Evolutionary conservation across 768 basidiomycete genomes (phyloP).

Genomic region (Leccinum rimulosum): DNA sequence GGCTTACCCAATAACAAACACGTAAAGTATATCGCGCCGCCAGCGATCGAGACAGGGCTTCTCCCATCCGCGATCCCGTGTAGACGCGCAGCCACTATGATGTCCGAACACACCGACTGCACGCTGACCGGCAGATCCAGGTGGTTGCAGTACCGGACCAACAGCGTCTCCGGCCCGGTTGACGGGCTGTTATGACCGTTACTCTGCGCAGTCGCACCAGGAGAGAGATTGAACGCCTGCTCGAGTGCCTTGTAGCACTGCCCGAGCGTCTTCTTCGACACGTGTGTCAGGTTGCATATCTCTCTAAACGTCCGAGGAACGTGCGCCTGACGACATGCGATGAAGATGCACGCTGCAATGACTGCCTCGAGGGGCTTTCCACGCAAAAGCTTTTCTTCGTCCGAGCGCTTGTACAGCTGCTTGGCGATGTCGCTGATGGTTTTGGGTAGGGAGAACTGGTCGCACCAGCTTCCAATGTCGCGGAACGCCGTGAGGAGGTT

Average conservation of each 20-base stretch:
- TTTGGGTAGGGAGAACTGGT: constrained; percentile 91
- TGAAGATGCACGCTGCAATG: constrained; percentile 97
- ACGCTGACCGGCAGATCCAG: constrained; percentile 81
- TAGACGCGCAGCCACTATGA: constrained; percentile 76
- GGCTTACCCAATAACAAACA: constrained; percentile 73
- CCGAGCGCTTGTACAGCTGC: constrained; percentile 94
- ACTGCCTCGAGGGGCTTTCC: constrained; percentile 92
- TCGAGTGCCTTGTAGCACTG: constrained; percentile 90
- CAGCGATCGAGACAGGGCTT: constrained; percentile 97
- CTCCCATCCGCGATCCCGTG: constrained; percentile 91
- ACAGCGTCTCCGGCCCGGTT: constrained; percentile 79
- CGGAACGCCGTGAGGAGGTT: constrained; percentile 87
- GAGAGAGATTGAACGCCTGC: constrained; percentile 82
- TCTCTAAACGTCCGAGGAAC: constrained; percentile 96
- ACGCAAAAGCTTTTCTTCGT: constrained; percentile 90
- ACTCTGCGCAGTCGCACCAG: constrained; percentile 66
- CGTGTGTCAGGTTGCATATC: constrained; percentile 89
- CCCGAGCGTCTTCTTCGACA: constrained; percentile 93
- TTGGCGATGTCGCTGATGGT: constrained; percentile 95
- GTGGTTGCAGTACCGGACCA: constrained; percentile 93
- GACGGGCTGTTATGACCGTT: constrained; percentile 38
- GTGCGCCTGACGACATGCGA: constrained; percentile 92
- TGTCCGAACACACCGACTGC: constrained; percentile 79
- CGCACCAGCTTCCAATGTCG: constrained; percentile 92
- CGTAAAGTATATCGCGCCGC: constrained; percentile 93